Evolutionary conservation across 1,284 basidiomycete genomes (phyloP).

Genomic region (Puccinia novopanici): DNA sequence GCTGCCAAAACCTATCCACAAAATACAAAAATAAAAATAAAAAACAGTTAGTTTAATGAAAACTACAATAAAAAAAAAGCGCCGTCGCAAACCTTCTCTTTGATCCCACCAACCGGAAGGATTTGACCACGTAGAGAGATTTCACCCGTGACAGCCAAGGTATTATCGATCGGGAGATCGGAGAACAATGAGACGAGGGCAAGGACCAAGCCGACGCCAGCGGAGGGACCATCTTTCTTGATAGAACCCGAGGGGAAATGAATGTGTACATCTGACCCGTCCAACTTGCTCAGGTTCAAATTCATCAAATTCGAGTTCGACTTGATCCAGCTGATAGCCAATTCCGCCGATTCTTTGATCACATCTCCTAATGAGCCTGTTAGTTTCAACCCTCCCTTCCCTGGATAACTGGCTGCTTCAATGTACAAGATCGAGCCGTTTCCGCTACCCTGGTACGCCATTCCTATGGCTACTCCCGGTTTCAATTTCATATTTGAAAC

Average conservation of each 20-base stretch:
- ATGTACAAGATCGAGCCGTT: constrained; percentile 77
- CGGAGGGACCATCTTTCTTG: constrained; percentile 87
- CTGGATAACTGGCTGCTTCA: constrained; percentile 54
- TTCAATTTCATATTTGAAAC: constrained; percentile 21
- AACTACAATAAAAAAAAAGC: background rate
- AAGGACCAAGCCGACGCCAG: constrained; percentile 82
- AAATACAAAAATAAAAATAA: background rate
- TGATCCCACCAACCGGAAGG: constrained; percentile 78
- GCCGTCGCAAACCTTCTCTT: constrained; percentile 65
- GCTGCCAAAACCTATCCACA: constrained; percentile 69
- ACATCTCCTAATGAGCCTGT: constrained; percentile 68
- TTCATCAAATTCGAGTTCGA: constrained; percentile 77
- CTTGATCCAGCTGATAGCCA: constrained; percentile 82
- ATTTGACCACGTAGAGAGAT: constrained; percentile 67
- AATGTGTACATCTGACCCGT: constrained; percentile 79
- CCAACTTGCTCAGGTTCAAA: constrained; percentile 70
- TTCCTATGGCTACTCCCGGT: constrained; percentile 66
- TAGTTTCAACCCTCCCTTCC: constrained; percentile 52
- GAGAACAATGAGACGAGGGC: constrained; percentile 80
- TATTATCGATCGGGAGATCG: constrained; percentile 69
- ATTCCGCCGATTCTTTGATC: constrained; percentile 83
- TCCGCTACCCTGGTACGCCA: constrained; percentile 84
- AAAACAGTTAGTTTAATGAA: background rate
- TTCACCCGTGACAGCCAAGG: constrained; percentile 81
- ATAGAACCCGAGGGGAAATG: constrained; percentile 76